Evolutionary conservation across 345 rosid species (phyloP), one percentile per base, ranked within the genome.

Genomic region (Salix exigua): DNA sequence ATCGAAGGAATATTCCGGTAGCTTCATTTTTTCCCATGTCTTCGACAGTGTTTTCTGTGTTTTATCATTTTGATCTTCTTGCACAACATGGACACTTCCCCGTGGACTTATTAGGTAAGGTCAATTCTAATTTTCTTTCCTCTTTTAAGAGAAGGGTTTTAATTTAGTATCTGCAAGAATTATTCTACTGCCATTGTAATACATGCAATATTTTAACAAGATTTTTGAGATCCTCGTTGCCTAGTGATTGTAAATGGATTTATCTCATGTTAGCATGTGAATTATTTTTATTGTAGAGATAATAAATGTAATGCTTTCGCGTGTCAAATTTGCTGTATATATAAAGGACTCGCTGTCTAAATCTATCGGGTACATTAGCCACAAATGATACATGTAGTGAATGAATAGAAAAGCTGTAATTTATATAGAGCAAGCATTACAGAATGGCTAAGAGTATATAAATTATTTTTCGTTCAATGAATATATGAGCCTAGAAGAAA

Each of bases 1-100:
- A 66, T 35, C 66, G 62, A 51, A 80, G 77, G 77, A 61, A 33
- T 58, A 80, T 80, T 76, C 77, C 83, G 23, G 77, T 80, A 55
- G 83, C 77, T 4, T 76, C 80, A 4, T 72, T 75, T 66, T 80
- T 65, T 63, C 28, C 83, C 1, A 38, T 48, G 82, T 68, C 80
- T 23, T 70, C 77, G 26, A 60, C 53, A 2, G 42, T 68, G 5
- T 79, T 82, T 66, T 78, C 82, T 0, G 48, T 72, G 16, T 73
- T 75, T 46, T 44, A 66, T 33, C 82, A 82, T 44, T 67, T 78
- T 21, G 46, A 62, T 19, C 79, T 80, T 30, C 13, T 80, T 6
- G 73, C 13, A 12, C 30, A 70, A 42, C 74, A 77, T 6, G 72
- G 77, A 14, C 86, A 77, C 50, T 70, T 50, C 17, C 83, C 78